Conservation (phyloP, 805 yeast species). For the Zygoascus biomembranicola region DNA sequence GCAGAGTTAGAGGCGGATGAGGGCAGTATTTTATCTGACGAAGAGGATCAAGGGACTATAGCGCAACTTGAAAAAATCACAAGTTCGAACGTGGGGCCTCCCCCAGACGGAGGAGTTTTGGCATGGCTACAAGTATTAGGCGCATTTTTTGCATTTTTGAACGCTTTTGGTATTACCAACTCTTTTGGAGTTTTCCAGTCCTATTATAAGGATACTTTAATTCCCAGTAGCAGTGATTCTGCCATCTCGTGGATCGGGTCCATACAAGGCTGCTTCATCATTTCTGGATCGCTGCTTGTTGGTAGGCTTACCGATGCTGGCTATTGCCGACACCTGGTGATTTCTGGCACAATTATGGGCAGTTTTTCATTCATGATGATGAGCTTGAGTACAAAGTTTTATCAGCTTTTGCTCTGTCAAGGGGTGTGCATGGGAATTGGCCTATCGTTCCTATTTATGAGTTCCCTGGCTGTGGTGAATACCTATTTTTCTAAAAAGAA, state of each 20-base stretch:
- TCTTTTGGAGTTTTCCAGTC: slow-evolving; percentile 25
- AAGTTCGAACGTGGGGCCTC: slow-evolving; percentile 1
- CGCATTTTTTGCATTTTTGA: slow-evolving; percentile 14
- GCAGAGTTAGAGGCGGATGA: not conserved
- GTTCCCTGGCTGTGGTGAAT: slow-evolving; percentile 37
- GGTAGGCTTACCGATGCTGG: slow-evolving; percentile 27
- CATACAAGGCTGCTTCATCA: slow-evolving; percentile 24
- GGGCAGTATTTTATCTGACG: not conserved
- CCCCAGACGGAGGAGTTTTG: slow-evolving; percentile 18
- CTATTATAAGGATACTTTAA: slow-evolving; percentile 20
- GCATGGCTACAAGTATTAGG: slow-evolving; percentile 20
- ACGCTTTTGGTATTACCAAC: slow-evolving; percentile 20
- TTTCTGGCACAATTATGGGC: slow-evolving; percentile 20
- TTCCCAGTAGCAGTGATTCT: slow-evolving; percentile 23
- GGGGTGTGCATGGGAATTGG: slow-evolving; percentile 43
- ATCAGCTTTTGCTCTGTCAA: slow-evolving; percentile 46
- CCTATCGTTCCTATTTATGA: slow-evolving; percentile 34
- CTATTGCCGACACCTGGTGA: slow-evolving; percentile 15
- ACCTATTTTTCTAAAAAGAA: slow-evolving; percentile 38
- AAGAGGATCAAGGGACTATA: not conserved
- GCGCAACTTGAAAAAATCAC: not conserved
- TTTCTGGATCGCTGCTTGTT: slow-evolving; percentile 20
- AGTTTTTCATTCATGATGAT: slow-evolving; percentile 27
- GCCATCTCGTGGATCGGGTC: slow-evolving; percentile 30
- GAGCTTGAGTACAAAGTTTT: slow-evolving; percentile 31